Conservation (phyloP, 495 filamentous ascomycete genomes). For the Trichoderma orchidacearum region DNA sequence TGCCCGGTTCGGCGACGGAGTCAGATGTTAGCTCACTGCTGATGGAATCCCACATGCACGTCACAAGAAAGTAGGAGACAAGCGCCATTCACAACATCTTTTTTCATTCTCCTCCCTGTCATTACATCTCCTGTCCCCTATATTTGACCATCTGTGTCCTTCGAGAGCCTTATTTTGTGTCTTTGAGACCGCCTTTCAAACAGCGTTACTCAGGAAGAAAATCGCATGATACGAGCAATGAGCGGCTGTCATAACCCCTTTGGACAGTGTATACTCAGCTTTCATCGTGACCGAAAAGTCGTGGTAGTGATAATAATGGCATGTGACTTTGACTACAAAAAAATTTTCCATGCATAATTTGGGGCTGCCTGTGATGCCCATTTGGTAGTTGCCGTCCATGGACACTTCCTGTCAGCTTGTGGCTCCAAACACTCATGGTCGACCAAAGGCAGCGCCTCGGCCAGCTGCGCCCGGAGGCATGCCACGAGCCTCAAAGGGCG, state of each 20-base stretch:
- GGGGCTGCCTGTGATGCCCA: too few relatives aligned
- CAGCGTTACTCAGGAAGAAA: not conserved
- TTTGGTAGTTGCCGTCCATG: not conserved
- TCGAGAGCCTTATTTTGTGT: not conserved
- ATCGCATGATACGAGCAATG: not conserved
- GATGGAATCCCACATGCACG: not conserved
- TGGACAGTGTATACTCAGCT: not conserved
- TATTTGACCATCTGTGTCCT: not conserved
- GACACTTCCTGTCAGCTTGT: not conserved
- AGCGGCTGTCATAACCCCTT: not conserved
- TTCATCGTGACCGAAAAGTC: not conserved
- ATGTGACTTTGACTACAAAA: not conserved
- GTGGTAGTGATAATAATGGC: not conserved
- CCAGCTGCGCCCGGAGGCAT: slow-evolving; percentile 6
- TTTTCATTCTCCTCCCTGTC: not conserved
- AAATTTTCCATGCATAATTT: not conserved
- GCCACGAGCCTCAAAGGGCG: slow-evolving; percentile 22
- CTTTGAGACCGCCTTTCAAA: not conserved
- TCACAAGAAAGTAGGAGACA: not conserved
- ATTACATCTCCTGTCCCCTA: not conserved
- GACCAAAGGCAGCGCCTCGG: slow-evolving; percentile 3
- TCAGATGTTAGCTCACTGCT: too few relatives aligned
- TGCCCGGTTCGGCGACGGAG: too few relatives aligned
- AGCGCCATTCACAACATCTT: not conserved
- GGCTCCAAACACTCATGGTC: not conserved